phyloP scores from a whole-genome alignment of 2,329 filamentous ascomycete genomes.

The Fusarium miscanthi region DNA sequence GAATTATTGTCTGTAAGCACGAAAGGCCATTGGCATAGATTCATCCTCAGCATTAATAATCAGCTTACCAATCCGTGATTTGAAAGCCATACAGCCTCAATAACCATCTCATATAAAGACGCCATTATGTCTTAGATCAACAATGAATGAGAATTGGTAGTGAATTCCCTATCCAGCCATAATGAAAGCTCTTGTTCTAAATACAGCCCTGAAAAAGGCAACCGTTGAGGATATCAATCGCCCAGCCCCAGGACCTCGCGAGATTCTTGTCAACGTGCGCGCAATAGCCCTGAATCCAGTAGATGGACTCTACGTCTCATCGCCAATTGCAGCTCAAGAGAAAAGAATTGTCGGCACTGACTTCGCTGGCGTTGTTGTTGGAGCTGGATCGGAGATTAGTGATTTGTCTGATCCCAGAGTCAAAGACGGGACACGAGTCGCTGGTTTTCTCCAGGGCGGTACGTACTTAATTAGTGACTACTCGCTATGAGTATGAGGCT shows the following conservation, averaged over 20 bases:
- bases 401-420: conserved; percentile 19
- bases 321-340: conserved; percentile 48
- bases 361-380: conserved; percentile 52
- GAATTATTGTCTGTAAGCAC: too few species aligned
- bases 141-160: too few species aligned
- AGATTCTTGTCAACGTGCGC: conserved; percentile 41
- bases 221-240: conserved; percentile 28
- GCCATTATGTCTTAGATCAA: too few species aligned
- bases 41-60: too few species aligned
- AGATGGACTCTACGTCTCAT: conserved; percentile 49
- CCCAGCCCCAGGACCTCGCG: conserved; percentile 17
- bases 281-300: conserved; percentile 46
- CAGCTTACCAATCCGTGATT: too few species aligned
- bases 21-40: too few species aligned
- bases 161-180: neutral
- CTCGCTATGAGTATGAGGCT: fast-evolving
- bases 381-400: conserved; percentile 26
- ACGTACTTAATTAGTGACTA: fast-evolving
- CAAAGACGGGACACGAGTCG: conserved; percentile 48
- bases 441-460: conserved; percentile 57
- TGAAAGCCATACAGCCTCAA: too few species aligned
- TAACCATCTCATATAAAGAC: too few species aligned
- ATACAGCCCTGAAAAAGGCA: neutral
- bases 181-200: conserved; percentile 45
- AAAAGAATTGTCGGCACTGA: conserved; percentile 53